Evolutionary conservation across 345 rosid genomes (phyloP).

Genomic region (Draba incana): DNA sequence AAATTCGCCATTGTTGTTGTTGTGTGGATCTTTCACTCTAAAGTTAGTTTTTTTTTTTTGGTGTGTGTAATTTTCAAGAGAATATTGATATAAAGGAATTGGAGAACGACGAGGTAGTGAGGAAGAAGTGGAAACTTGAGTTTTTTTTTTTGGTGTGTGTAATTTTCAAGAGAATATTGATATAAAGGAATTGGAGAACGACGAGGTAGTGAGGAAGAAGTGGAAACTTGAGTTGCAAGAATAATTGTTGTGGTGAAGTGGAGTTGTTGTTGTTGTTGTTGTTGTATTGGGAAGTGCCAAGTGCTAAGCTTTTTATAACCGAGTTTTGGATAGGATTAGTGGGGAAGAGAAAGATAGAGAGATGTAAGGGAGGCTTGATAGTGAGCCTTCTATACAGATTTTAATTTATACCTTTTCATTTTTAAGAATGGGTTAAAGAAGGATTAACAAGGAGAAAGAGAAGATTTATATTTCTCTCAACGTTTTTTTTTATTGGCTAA

Average conservation of each 20-base stretch:
- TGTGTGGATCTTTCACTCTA: constrained; percentile 18
- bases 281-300: constrained; percentile 35
- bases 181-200: constrained; percentile 14
- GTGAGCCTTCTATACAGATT: constrained; percentile 26
- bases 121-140: constrained; percentile 39
- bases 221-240: constrained; percentile 40
- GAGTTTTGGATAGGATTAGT: constrained; percentile 33
- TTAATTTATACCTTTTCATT: background rate
- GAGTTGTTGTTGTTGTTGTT: constrained; percentile 5
- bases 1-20: constrained; percentile 44
- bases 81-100: constrained; percentile 17
- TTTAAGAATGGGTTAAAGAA: constrained; percentile 29
- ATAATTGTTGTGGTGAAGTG: constrained; percentile 24
- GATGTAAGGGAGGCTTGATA: constrained; percentile 5
- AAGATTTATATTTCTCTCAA: background rate
- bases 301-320: constrained; percentile 33
- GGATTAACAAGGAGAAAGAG: constrained; percentile 7
- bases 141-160: background rate
- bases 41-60: constrained; percentile 15
- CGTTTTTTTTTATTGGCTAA: background rate
- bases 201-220: constrained; percentile 36
- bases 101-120: constrained; percentile 32
- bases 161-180: constrained; percentile 16
- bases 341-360: constrained; percentile 18
- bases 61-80: background rate